These are phyloP conservation scores for Lactarius hatsudake DNA, from an alignment of 768 basidiomycete species.

Conservation along the genomic window DNA sequence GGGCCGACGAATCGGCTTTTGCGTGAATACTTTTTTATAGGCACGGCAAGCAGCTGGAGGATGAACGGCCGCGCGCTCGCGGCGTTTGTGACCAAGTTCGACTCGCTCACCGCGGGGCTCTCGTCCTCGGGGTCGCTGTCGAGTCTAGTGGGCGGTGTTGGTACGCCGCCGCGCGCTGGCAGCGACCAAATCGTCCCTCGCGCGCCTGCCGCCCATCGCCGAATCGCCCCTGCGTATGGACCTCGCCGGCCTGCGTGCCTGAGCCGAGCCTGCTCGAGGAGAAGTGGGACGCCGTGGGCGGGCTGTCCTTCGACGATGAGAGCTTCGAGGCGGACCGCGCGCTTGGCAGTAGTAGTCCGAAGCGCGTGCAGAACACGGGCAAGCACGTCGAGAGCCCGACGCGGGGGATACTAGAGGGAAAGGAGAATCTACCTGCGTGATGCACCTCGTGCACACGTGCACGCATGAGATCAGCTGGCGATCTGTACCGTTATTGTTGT, in stretches of 20 bases:
- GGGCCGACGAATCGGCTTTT: constrained; percentile 2
- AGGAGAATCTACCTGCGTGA: constrained; percentile 45
- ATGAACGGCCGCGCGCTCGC: constrained; percentile 76
- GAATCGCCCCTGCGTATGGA: constrained; percentile 55
- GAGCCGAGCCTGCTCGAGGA: constrained; percentile 39
- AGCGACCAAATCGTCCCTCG: constrained; percentile 29
- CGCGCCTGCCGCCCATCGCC: constrained; percentile 33
- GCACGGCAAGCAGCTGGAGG: constrained; percentile 62
- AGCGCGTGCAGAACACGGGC: constrained; percentile 29
- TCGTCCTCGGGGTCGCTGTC: constrained; percentile 10
- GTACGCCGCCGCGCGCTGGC: constrained; percentile 32
- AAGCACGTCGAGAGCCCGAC: constrained; percentile 37
- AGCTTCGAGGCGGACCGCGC: constrained; percentile 35
- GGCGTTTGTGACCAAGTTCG: constrained; percentile 80
- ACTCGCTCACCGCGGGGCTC: constrained; percentile 56
- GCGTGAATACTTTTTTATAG: constrained; percentile 33
- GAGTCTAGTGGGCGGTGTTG: not conserved
- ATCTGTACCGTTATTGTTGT: constrained; percentile 12
- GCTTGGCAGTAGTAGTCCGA: constrained; percentile 27
- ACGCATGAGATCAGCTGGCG: not conserved
- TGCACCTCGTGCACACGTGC: not conserved
- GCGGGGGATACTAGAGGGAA: constrained; percentile 45
- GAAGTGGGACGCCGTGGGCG: constrained; percentile 32
- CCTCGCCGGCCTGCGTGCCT: constrained; percentile 29
- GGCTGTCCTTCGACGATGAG: constrained; percentile 30